Evolutionary conservation across 257 asterid genomes (phyloP).

Genomic region (Salvia rosmarinus): DNA sequence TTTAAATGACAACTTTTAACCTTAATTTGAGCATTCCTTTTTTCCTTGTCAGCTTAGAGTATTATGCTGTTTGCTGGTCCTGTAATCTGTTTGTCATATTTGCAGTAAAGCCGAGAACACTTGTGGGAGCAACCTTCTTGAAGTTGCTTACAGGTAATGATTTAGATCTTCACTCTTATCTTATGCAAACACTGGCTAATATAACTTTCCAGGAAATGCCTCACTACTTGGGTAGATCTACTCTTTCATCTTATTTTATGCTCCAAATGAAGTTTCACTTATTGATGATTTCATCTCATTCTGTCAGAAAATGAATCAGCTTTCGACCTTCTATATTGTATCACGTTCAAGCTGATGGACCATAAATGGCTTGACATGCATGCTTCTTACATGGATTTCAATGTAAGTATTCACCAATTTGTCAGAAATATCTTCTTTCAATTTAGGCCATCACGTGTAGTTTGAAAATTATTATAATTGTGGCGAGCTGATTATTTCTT

Average conservation of each 20-base stretch:
- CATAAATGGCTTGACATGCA: constrained; percentile 93
- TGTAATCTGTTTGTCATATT: constrained; percentile 30
- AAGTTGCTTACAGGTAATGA: constrained; percentile 85
- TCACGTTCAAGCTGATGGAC: constrained; percentile 98
- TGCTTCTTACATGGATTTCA: constrained; percentile 99
- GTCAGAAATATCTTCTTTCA: background rate
- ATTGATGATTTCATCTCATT: constrained; percentile 25
- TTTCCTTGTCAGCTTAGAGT: background rate
- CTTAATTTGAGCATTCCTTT: background rate
- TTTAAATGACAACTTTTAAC: constrained; percentile 11
- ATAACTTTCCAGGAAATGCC: constrained; percentile 9
- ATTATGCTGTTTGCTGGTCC: constrained; percentile 21
- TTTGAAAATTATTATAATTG: background rate
- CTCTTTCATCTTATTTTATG: background rate
- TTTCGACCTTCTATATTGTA: constrained; percentile 91
- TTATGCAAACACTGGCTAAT: constrained; percentile 5
- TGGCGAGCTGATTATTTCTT: no score
- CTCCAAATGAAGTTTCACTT: constrained; percentile 16
- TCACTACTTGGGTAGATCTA: background rate
- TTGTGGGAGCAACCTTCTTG: constrained; percentile 91
- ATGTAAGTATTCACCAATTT: constrained; percentile 53
- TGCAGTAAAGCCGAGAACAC: constrained; percentile 91
- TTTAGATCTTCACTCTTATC: constrained; percentile 26
- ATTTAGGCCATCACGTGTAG: background rate
- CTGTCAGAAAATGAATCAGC: constrained; percentile 87